Evolutionary conservation across 2,329 filamentous ascomycete species (phyloP), one percentile per base, ranked within the genome.

Genomic region (Monosporascus sp.): DNA sequence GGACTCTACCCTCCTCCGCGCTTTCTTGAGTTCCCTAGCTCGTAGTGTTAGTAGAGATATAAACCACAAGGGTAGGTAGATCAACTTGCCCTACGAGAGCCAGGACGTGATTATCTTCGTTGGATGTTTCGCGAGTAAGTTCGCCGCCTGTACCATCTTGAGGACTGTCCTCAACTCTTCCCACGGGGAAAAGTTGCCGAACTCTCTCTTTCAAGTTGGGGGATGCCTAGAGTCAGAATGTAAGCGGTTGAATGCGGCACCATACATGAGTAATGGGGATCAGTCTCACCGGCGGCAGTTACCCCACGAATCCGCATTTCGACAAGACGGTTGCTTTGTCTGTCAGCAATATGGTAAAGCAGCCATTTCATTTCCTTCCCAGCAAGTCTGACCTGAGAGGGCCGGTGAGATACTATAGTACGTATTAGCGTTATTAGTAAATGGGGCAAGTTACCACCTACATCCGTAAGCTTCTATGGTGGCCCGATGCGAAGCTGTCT

Each of bases 351-450:
- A 48, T 56, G 54, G 20, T 49, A 54, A n/a, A 59, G 44, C 11
- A 57, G 34, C 54, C 53, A 59, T 14, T 52, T 50, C n/a, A 47
- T 27, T 8, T 59, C 50, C 19, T 47, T 49, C 16, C 44, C 41
- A 26, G 55, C 58, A 8, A 59, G 44, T 44, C 56, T 54, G 27
- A 56, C 48, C 7, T 52, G 57, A 9, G 55, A 60, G 5, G 57
- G 53, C 3, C 59, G 49, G 49, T 55, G 52, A 26, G 55, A 59
- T 41, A 59, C 58, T 60, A 37, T 11, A 34, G 11, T 34, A 14
- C 9, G 31, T 34, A 14, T 34, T 34, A 34, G 31, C 9, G 31
- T 9, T 34, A 34, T 14, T 34, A 1, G 31, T 34, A 34, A 34
- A 34, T 14, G 14, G 31, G 6, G 31, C 31, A 34, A 34, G 31